Percentiles rank a stretch among this genome's conserved stretches.
Evolutionary conservation across 2,329 filamentous ascomycete species (phyloP).

Genomic region (Colletotrichum viniferum): DNA sequence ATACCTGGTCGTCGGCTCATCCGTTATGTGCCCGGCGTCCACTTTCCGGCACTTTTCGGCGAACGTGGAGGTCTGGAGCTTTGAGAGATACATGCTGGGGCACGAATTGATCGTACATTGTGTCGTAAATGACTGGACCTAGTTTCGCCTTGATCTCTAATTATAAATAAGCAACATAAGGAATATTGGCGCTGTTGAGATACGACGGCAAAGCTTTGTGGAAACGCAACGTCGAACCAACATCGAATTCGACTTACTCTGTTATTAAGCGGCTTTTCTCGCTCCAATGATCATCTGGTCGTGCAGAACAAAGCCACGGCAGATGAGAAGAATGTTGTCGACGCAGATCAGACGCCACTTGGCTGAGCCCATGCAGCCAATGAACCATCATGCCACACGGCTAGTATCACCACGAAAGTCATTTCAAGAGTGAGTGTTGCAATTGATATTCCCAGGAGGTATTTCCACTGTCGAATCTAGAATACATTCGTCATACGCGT

Average conservation of each 20-base stretch:
- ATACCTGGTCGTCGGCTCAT: neutral
- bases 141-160: neutral
- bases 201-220: neutral
- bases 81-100: neutral
- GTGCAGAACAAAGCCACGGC: neutral
- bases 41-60: neutral
- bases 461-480: neutral
- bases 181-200: neutral
- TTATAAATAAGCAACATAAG: neutral
- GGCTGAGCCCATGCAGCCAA: neutral
- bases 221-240: neutral
- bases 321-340: neutral
- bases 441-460: neutral
- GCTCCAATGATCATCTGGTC: neutral
- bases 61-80: neutral
- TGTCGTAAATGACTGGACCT: neutral
- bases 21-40: neutral
- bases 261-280: neutral
- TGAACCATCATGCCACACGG: neutral
- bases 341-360: neutral
- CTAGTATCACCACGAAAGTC: neutral
- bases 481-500: slow-evolving; percentile 11
- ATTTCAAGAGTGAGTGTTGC: neutral
- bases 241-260: neutral
- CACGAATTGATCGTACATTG: neutral